Base-by-base conservation (phyloP, 2,329 filamentous ascomycete genomes). In the Alternaria hordeiaustralica region DNA sequence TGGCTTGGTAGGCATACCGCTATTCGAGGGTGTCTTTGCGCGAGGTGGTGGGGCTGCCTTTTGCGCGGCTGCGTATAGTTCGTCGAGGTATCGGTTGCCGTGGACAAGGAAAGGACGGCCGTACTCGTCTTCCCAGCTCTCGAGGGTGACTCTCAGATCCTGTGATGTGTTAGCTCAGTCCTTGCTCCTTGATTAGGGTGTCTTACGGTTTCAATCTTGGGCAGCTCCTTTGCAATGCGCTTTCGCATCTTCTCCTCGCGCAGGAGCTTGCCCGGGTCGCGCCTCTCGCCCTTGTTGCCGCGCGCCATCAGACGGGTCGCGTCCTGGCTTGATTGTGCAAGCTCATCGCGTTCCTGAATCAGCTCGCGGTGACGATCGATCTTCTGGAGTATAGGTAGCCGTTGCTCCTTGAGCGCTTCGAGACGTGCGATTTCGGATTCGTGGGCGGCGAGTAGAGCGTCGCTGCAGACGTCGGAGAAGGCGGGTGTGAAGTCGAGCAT, bases 161-260 rank as follows among this genome's bases (percentile, higher is more conserved):
- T 71, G 21, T 21, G 20, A 56, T 23, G 6, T 36, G 49, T 61
- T 57, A 57, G 66, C 43, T 28, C 41, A 43, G 9, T 12, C 21
- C 15, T 15, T 28, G 21, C 1, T n/a, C 15, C 13, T 7, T 13
- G 9, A 3, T 6, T 9, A 1, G 12, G 7, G 21, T 44, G 8
- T 30, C 58, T 30, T 69, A 71, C 94, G 0, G 87, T 87, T 61
- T 95, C 90, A 46, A 99, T 87, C 83, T 97, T 98, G 60, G 96
- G 96, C 28, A 99, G 84, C 76, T 99, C 96, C 80, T 98, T 99
- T 25, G 94, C 88, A 66, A 99, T 97, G 61, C 94, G 88, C 87
- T 99, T 99, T 64, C 96, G 90, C 93, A 97, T 97, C 87, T 98
- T 99, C 83, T 99, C 96, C 78, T 99, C 96, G 28, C 96, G 88